Conservation (phyloP, 805 yeast species). For the Diddensiella santjacobensis region DNA sequence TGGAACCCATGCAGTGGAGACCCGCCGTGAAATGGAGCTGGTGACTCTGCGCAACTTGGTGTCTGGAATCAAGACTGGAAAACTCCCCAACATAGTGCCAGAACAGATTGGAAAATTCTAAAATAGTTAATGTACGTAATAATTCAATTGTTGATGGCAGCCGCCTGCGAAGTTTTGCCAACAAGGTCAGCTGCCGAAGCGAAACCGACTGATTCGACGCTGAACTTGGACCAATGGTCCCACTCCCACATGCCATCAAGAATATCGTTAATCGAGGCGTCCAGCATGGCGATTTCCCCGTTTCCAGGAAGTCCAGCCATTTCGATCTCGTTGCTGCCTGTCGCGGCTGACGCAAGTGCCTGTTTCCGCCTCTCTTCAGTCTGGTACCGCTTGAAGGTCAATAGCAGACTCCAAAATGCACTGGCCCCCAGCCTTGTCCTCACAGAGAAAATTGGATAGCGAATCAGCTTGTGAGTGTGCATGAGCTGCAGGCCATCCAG, state of each 20-base stretch:
- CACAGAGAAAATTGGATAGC: conserved; percentile 14
- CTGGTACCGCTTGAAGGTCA: conserved; percentile 14
- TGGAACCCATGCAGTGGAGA: conserved; percentile 38
- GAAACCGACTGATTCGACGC: neutral
- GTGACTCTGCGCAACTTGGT: conserved; percentile 66
- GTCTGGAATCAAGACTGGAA: conserved; percentile 56
- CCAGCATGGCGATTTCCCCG: neutral
- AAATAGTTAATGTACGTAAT: neutral
- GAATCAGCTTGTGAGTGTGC: conserved; percentile 4
- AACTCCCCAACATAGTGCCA: conserved; percentile 71
- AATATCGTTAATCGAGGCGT: neutral
- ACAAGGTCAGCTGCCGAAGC: neutral
- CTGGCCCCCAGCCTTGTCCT: conserved; percentile 17
- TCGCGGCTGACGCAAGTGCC: neutral
- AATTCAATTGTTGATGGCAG: no score
- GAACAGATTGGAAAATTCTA: conserved; percentile 39
- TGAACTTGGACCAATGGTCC: neutral
- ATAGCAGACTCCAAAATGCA: conserved; percentile 17
- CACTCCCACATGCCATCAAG: neutral
- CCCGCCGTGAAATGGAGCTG: conserved; percentile 70
- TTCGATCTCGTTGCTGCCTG: neutral
- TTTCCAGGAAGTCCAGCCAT: neutral
- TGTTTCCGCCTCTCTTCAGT: neutral
- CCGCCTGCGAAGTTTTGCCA: neutral
- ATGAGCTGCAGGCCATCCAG: conserved; percentile 12